phyloP scores from a whole-genome alignment of 768 basidiomycete species.

The Mycena indigotica region DNA sequence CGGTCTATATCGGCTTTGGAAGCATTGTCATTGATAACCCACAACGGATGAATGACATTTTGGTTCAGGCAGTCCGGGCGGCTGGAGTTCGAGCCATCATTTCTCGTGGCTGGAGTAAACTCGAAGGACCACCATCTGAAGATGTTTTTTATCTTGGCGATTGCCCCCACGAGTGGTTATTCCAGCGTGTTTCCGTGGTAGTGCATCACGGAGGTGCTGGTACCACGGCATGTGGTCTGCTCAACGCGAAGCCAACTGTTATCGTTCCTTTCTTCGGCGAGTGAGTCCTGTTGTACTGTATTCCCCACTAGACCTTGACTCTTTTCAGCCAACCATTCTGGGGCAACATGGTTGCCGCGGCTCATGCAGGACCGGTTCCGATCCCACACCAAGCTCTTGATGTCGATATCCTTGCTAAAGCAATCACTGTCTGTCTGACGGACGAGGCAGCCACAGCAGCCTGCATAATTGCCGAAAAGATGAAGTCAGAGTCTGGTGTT shows the following conservation, averaged over 20 bases:
- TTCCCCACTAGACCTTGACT: too few relatives aligned
- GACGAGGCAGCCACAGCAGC: constrained; percentile 53
- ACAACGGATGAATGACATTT: too few relatives aligned
- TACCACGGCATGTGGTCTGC: constrained; percentile 63
- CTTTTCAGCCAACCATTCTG: constrained; percentile 60
- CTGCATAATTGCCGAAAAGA: constrained; percentile 49
- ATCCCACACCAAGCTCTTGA: constrained; percentile 56
- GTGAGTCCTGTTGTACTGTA: too few relatives aligned
- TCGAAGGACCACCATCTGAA: too few relatives aligned
- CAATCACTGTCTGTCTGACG: constrained; percentile 50
- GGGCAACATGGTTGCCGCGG: constrained; percentile 60
- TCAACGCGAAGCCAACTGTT: constrained; percentile 60
- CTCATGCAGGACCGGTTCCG: constrained; percentile 63
- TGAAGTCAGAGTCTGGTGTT: constrained; percentile 49
- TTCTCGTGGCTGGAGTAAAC: constrained; percentile 65
- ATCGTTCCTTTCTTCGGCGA: constrained; percentile 72
- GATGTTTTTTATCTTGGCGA: constrained; percentile 66
- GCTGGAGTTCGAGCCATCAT: constrained; percentile 63
- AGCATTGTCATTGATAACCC: too few relatives aligned
- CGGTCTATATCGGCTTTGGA: constrained; percentile 50
- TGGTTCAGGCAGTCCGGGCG: too few relatives aligned
- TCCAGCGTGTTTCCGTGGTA: constrained; percentile 59
- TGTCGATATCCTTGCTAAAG: constrained; percentile 51
- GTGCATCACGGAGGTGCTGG: constrained; percentile 70
- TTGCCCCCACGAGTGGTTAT: constrained; percentile 72